Percentiles rank a stretch among this genome's conserved stretches.
Evolutionary conservation across 768 basidiomycete species (phyloP).

Genomic region (Lyophyllum shimeji): DNA sequence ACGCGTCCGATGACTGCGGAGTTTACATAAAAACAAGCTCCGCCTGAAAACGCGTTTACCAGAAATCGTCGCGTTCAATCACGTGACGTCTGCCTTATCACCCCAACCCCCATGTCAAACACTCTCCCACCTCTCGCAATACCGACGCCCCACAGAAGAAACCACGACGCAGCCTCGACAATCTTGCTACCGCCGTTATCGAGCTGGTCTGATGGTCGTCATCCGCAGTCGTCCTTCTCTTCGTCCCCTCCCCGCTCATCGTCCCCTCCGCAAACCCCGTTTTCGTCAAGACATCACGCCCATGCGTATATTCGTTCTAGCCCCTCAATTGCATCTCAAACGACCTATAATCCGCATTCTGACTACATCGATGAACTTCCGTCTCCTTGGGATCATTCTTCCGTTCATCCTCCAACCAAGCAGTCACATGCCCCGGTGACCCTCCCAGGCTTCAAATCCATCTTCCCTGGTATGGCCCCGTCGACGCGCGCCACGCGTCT

Average conservation of each 20-base stretch:
- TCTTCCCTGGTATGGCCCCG: slow-evolving; percentile 25
- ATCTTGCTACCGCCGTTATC: slow-evolving; percentile 17
- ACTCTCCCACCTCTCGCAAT: slow-evolving; percentile 26
- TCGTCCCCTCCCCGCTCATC: slow-evolving; percentile 38
- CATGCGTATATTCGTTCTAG: slow-evolving; percentile 36
- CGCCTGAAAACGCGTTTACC: slow-evolving; percentile 46
- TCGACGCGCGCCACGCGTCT: slow-evolving; percentile 31
- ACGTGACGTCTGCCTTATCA: slow-evolving; percentile 49
- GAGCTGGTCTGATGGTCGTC: slow-evolving; percentile 18
- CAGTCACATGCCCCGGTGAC: slow-evolving; percentile 20
- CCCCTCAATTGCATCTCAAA: slow-evolving; percentile 29
- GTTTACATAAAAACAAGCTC: slow-evolving; percentile 25
- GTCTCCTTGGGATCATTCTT: slow-evolving; percentile 23
- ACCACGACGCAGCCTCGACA: slow-evolving; percentile 17
- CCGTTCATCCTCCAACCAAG: slow-evolving; percentile 15
- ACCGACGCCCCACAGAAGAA: slow-evolving; percentile 22
- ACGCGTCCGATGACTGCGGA: slow-evolving; percentile 28
- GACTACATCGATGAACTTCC: slow-evolving; percentile 28
- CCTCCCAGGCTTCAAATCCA: slow-evolving; percentile 27
- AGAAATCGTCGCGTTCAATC: slow-evolving; percentile 29
- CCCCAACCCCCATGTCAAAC: slow-evolving; percentile 42
- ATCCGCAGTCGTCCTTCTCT: slow-evolving; percentile 19
- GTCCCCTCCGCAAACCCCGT: slow-evolving; percentile 40
- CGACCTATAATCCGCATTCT: slow-evolving; percentile 15
- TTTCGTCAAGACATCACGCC: slow-evolving; percentile 22